Percentiles rank a stretch among this genome's conserved stretches.
Conservation (phyloP, 345 rosid species). For the Brassica nigra region DNA sequence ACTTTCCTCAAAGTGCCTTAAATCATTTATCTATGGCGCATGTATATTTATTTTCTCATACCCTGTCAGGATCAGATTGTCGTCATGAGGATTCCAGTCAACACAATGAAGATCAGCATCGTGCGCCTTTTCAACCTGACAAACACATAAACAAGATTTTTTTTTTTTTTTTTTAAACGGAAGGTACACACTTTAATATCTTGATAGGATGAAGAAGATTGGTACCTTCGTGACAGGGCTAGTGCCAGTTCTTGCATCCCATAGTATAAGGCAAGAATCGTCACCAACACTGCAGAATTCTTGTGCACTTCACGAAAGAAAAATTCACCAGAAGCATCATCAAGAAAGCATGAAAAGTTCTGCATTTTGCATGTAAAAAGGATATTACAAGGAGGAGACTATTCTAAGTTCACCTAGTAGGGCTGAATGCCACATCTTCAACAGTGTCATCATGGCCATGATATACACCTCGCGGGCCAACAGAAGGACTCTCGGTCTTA, state of each 20-base stretch:
- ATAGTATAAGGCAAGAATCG: conserved; percentile 96
- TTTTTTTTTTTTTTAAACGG: too few relatives aligned
- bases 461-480: conserved; percentile 95
- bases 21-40: neutral
- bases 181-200: conserved; percentile 55
- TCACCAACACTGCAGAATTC: conserved; percentile 99
- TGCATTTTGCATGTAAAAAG: conserved; percentile 36
- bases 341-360: conserved; percentile 49
- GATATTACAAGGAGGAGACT: conserved; percentile 8
- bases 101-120: conserved; percentile 97
- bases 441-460: conserved; percentile 94
- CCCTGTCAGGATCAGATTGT: conserved; percentile 92
- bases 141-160: neutral
- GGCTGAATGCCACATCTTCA: conserved; percentile 96
- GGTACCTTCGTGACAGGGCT: conserved; percentile 78
- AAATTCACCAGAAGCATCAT: conserved; percentile 37
- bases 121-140: conserved; percentile 93
- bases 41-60: conserved; percentile 35
- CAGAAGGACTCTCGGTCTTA: conserved; percentile 68
- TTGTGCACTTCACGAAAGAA: conserved; percentile 67
- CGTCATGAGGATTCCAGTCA: conserved; percentile 94
- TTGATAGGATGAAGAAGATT: conserved; percentile 42
- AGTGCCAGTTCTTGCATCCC: conserved; percentile 96
- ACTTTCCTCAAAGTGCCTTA: neutral
- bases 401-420: conserved; percentile 69